These are phyloP conservation scores for Parsonsia alboflavescens DNA, from an alignment of 257 asterid species.

Conservation along the genomic window DNA sequence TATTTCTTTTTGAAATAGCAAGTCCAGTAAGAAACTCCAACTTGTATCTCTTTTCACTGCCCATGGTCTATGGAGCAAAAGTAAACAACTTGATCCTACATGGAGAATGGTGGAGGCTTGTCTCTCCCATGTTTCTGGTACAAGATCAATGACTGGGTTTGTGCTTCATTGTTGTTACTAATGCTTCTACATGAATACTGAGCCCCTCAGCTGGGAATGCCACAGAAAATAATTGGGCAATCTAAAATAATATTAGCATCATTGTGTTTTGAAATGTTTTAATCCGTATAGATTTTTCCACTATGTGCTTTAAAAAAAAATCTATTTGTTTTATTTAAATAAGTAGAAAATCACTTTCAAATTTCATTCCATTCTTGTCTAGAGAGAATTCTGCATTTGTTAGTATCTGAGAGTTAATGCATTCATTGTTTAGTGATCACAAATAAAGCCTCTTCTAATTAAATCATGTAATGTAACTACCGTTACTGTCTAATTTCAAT, in stretches of 20 bases:
- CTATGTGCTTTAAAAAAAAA: too few species aligned
- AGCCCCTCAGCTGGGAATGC: background rate
- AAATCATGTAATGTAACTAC: too few species aligned
- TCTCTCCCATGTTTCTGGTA: constrained; percentile 97
- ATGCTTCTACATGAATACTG: background rate
- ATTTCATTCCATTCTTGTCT: too few species aligned
- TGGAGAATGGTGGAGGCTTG: constrained; percentile 95
- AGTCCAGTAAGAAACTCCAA: constrained; percentile 61
- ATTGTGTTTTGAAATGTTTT: too few species aligned
- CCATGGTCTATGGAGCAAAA: constrained; percentile 75
- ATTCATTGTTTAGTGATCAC: too few species aligned
- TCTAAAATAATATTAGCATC: background rate
- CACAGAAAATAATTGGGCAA: background rate
- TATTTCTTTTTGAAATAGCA: constrained; percentile 74
- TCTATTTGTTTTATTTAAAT: too few species aligned
- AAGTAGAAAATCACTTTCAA: too few species aligned
- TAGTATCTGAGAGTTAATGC: too few species aligned
- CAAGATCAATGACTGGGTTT: constrained; percentile 61
- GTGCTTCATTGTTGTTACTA: constrained; percentile 37
- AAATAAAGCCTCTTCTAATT: too few species aligned
- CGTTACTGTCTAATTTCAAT: too few species aligned
- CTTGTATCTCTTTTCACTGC: constrained; percentile 58
- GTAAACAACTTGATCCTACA: constrained; percentile 62
- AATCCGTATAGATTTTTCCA: too few species aligned
- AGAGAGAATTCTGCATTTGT: too few species aligned